phyloP scores from a whole-genome alignment of 1,139 yeast genomes.

The Starmera stellimalicola region DNA sequence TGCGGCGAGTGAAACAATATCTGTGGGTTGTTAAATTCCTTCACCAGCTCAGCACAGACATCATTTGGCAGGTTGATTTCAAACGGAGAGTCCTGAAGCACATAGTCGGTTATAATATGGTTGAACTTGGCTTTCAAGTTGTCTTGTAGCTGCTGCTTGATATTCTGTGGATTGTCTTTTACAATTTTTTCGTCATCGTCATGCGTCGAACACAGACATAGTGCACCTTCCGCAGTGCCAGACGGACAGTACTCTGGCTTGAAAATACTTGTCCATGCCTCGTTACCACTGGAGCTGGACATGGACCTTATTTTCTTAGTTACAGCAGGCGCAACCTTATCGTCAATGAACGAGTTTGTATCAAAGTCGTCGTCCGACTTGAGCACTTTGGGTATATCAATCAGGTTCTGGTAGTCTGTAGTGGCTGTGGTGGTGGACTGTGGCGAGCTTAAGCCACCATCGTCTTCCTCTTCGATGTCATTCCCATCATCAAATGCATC shows the following conservation, averaged over 20 bases:
- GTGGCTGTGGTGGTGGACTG: not conserved
- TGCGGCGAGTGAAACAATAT: conserved; percentile 30
- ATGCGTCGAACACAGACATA: conserved; percentile 9
- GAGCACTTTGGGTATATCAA: conserved; percentile 9
- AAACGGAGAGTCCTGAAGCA: conserved; percentile 28
- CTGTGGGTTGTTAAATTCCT: conserved; percentile 20
- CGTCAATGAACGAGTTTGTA: conserved; percentile 13
- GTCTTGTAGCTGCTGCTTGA: conserved; percentile 18
- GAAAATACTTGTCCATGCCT: conserved; percentile 15
- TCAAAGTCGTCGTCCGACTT: conserved; percentile 17
- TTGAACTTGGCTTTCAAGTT: conserved; percentile 23
- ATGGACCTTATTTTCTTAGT: not conserved
- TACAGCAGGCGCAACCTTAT: not conserved
- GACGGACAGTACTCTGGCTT: conserved; percentile 12
- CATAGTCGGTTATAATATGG: conserved; percentile 20
- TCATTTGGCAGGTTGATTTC: conserved; percentile 36
- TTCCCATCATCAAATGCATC: not conserved
- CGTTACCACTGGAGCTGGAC: not conserved
- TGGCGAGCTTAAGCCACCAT: not conserved
- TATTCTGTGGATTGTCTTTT: conserved; percentile 9
- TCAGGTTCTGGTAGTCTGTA: not conserved
- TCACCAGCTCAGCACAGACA: conserved; percentile 25
- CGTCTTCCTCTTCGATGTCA: not conserved
- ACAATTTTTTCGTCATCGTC: conserved; percentile 12
- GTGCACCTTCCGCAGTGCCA: not conserved